Base-by-base conservation (phyloP, 176 grass and related monocot genomes). In the Oryza nivara region DNA sequence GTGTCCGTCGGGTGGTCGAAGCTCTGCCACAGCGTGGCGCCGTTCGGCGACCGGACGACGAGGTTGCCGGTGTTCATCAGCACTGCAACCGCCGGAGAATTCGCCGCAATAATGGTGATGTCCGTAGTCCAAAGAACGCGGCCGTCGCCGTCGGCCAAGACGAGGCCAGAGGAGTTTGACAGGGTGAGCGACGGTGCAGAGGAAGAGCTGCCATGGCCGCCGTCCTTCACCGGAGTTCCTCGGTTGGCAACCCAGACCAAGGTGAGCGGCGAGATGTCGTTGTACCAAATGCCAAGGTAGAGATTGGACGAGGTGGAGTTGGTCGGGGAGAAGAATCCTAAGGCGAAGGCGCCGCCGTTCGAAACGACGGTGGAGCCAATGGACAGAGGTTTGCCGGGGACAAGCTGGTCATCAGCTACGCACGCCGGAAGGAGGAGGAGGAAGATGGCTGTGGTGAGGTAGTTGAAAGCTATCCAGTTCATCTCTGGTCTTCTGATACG, bases 271-370 rank as follows among this genome's bases (percentile, higher is more conserved):
- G 80, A 32, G 9, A 88, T 44, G 67, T 51, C 5, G 56, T 30
- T 88, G 67, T 88, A 88, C 86, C 86, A 88, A 72, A 72, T 88
- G 54, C 86, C 86, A 32, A 83, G 52, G 86, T 88, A 83, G 14
- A 66, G 54, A 7, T 9, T 72, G 3, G 0, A 0, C 1, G 80
- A 65, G 4, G 80, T 36, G 35, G 35, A 36, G 35, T 36, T 36
- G 35, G 35, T 36, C 35, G 35, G 35, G 35, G 35, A 36, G 35
- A 36, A 36, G 35, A 36, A 36, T 5, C 35, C 35, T 36, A 36
- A 36, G 35, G 35, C 5, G 35, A 36, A 36, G 35, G 35, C 35
- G 35, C 35, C 35, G 35, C 35, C 35, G 35, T 6, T 36, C 4
- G 35, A 36, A 36, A 36, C 6, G 35, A 6, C 35, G 35, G 35